Evolutionary conservation across 108 stramenopile species (phyloP), one percentile per base, ranked within the genome.

Genomic region (Skeletonema tropicum): DNA sequence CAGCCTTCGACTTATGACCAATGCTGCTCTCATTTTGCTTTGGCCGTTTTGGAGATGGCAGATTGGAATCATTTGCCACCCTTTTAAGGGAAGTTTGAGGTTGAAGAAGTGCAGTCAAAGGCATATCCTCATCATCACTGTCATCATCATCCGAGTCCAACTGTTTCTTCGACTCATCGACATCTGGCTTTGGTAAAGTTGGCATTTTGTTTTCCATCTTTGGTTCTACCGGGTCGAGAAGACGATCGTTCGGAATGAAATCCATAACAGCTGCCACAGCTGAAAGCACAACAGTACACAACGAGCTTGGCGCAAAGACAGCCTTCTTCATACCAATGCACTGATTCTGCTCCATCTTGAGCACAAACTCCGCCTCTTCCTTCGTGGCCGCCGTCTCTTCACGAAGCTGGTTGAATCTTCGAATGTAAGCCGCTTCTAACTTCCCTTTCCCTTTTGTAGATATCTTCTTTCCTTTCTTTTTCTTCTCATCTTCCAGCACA

Each of bases 311-410:
- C 36, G 89, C 83, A 68, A 88, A 83, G 9, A 94, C 77, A 19
- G 91, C 91, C 69, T 83, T 85, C 13, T 77, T 76, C 55, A 85
- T 66, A 46, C 83, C 60, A 49, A 76, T 57, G 3, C 76, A 55
- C 75, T 94, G 93, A 31, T 88, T 79, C 32, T 83, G 73, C 76
- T 94, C 93, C 93, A 94, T 94, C 29, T 86, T 66, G 13, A 84
- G 68, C 9, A 94, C 88, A 73, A 92, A 94, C 36, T 76, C 66
- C 9, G 87, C 90, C 79, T 94, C 93, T 52, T 68, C 69, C 15
- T 76, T 70, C 38, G 81, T 75, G 3, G 79, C 68, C 42, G 83
- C 83, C 12, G 68, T 63, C 23, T 86, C 87, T 0, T 59, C 68
- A 57, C 87, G 86, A 35, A 87, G 59, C 55, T 83, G 76, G 12